Base-by-base conservation (phyloP, 495 filamentous ascomycete genomes). In the Lophiotrema nucula region DNA sequence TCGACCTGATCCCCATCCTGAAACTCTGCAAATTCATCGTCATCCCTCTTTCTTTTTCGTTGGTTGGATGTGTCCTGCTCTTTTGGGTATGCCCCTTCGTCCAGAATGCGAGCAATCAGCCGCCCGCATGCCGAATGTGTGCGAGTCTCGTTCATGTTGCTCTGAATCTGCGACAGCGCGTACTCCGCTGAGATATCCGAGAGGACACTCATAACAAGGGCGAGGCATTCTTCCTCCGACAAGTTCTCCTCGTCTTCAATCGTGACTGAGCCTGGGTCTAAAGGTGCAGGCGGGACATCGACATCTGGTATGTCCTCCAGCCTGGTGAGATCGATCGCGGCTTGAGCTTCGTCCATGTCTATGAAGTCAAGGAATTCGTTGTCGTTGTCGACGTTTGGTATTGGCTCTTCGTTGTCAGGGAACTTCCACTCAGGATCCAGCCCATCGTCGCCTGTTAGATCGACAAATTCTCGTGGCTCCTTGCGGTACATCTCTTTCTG, bases 101-200 rank as follows among this genome's bases (percentile, higher is more conserved):
- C 60, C 6, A 64, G 35, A 3, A 72, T 45, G 26, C 58, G 43
- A n/a, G 58, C 54, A 42, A 72, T 60, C 15, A 73, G 18, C 16
- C 23, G 38, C 37, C 62, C 53, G 45, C 65, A 63, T 33, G 38
- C 27, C 0, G 39, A 50, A 24, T 49, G 58, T 19, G 37, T 46
- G 8, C 31, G 49, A 16, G 45, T 47, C 1, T 43, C 47, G 24
- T 56, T 50, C 23, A 49, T 60, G 2, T 31, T 38, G 18, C 64
- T 55, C 26, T 33, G 42, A 43, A 69, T 71, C 25, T 70, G 58
- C 13, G 44, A 33, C 16, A 57, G 35, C 19, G 71, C 69, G 49
- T 73, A 53, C 11, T 74, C 64, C 31, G 67, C 59, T 18, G 53
- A 43, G 39, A 74, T 70, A 39, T 73, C 68, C 19, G 71, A 71